Evolutionary conservation across 192 early-diverging fungal species (phyloP).

Genomic region (Coemansia pectinata): DNA sequence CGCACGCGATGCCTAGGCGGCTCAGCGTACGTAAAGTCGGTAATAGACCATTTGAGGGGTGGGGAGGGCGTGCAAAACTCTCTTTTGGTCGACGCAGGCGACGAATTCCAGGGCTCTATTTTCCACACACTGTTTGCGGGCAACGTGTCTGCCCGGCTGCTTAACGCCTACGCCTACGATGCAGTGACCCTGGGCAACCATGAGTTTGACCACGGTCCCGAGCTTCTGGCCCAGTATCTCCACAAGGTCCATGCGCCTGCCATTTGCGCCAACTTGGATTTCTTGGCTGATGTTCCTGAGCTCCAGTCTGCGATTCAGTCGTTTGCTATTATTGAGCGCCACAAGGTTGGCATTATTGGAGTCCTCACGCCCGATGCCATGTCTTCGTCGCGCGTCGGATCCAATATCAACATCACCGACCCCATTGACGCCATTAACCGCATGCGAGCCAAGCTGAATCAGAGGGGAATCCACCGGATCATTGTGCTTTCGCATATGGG

Average conservation of each 20-base stretch:
- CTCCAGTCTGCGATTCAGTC: slow-evolving; percentile 63
- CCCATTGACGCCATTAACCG: slow-evolving; percentile 62
- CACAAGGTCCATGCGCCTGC: slow-evolving; percentile 63
- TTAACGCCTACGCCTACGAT: slow-evolving; percentile 69
- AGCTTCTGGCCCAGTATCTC: slow-evolving; percentile 59
- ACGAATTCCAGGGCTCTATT: slow-evolving; percentile 66
- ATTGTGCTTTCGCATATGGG: slow-evolving; percentile 76
- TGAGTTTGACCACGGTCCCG: slow-evolving; percentile 72
- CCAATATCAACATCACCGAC: slow-evolving; percentile 58
- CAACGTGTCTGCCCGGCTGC: slow-evolving; percentile 57
- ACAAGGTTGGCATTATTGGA: slow-evolving; percentile 71
- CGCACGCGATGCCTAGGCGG: slow-evolving; percentile 59
- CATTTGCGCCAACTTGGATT: slow-evolving; percentile 70
- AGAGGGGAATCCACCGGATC: slow-evolving; percentile 66
- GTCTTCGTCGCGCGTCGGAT: slow-evolving; percentile 58
- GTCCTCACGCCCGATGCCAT: slow-evolving; percentile 63
- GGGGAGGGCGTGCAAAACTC: slow-evolving; percentile 40
- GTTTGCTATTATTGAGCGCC: slow-evolving; percentile 68
- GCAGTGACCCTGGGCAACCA: slow-evolving; percentile 67
- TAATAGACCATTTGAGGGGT: slow-evolving; percentile 61
- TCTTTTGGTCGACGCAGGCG: slow-evolving; percentile 75
- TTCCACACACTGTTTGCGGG: slow-evolving; percentile 71
- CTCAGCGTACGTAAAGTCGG: slow-evolving; percentile 64
- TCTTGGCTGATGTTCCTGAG: slow-evolving; percentile 42
- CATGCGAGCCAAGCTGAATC: slow-evolving; percentile 60